Conservation (phyloP, 192 early-diverging fungal species). For the Allomyces arbusculus region DNA sequence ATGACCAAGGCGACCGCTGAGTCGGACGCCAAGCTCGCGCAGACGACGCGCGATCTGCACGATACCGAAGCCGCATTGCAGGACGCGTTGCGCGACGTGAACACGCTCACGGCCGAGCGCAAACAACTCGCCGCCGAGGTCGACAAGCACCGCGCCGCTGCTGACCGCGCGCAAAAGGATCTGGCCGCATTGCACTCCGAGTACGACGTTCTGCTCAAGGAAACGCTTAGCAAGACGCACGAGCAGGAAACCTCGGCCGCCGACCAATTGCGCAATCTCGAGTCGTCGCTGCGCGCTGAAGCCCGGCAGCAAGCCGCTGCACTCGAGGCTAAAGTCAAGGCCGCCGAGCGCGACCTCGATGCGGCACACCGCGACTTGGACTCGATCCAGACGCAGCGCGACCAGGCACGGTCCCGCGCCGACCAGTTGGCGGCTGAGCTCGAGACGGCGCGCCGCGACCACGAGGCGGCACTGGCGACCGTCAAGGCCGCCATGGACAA, state of each 20-base stretch:
- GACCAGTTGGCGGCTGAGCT: neutral
- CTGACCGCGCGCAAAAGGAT: neutral
- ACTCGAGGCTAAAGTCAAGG: conserved; percentile 4
- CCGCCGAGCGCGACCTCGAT: neutral
- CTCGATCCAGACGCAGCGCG: neutral
- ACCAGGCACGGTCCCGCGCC: no score
- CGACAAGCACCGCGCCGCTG: neutral
- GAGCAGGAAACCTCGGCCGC: neutral
- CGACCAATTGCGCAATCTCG: no score
- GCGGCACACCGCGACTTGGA: conserved; percentile 1
- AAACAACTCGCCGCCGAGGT: neutral
- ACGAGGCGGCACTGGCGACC: neutral
- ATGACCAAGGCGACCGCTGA: neutral
- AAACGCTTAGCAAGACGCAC: neutral
- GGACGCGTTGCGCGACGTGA: conserved; percentile 4
- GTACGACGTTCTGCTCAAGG: neutral
- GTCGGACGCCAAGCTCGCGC: neutral
- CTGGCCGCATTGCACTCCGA: neutral
- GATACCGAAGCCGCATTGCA: neutral
- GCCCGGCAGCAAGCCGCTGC: neutral
- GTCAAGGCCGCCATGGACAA: neutral
- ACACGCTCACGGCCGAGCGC: conserved; percentile 1
- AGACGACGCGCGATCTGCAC: neutral
- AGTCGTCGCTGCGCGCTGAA: no score
- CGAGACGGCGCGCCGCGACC: neutral